These are phyloP conservation scores for Aquanectria penicillioides DNA, from an alignment of 2,329 filamentous ascomycete species.

Conservation along the genomic window DNA sequence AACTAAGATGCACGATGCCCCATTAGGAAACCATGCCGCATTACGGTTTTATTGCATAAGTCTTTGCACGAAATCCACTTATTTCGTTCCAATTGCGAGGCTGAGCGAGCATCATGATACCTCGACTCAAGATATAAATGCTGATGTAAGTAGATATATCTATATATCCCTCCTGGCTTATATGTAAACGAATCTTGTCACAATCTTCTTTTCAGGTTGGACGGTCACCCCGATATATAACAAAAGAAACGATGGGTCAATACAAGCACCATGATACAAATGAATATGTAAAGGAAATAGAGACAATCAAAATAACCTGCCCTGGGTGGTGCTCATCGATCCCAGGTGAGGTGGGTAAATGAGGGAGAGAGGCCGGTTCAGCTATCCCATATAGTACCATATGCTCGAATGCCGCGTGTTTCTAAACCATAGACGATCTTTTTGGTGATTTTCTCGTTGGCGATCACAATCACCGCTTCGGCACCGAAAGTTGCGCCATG, in stretches of 20 bases:
- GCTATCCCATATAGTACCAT: conserved; percentile 78
- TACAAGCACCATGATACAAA: neutral
- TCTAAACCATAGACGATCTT: conserved; percentile 77
- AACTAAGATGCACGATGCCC: neutral
- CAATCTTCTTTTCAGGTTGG: too few species aligned
- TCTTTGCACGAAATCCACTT: too few species aligned
- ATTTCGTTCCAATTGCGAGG: too few species aligned
- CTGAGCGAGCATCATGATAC: too few species aligned
- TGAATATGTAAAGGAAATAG: neutral
- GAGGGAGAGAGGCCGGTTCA: conserved; percentile 30
- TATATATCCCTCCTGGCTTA: too few species aligned
- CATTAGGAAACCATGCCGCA: neutral
- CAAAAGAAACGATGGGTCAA: neutral
- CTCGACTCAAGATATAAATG: neutral
- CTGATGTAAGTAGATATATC: too few species aligned
- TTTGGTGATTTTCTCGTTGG: conserved; percentile 74
- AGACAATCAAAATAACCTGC: too few species aligned
- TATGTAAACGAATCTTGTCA: too few species aligned
- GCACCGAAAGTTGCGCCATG: conserved; percentile 64
- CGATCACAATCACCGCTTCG: conserved; percentile 79
- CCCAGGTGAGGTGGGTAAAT: neutral
- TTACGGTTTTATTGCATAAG: conserved; percentile 17
- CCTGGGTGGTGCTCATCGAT: conserved; percentile 11
- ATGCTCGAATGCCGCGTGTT: conserved; percentile 71
- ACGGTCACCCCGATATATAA: neutral